Evolutionary conservation across 73 alveolate genomes (phyloP).

Genomic region (Tetrahymena thermophila): DNA sequence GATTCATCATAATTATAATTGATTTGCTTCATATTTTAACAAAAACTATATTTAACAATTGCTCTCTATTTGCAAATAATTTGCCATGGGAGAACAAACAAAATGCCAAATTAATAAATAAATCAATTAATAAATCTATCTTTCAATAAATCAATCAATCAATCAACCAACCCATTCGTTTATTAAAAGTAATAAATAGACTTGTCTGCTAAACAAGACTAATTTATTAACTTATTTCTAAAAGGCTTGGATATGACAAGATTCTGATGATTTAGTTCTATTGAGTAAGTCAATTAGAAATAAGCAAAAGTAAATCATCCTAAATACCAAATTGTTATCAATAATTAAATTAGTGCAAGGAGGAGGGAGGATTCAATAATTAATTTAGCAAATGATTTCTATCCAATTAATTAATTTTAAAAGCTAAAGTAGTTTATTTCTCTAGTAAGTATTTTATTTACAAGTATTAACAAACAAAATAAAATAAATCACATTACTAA

Average conservation of each 20-base stretch:
- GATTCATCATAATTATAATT: not conserved
- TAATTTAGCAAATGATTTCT: not conserved
- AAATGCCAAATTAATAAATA: not conserved
- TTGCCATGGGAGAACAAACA: not conserved
- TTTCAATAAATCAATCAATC: not conserved
- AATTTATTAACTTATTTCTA: too few relatives aligned
- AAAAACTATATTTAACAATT: not conserved
- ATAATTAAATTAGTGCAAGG: not conserved
- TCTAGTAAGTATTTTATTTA: too few relatives aligned
- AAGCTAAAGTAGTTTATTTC: not conserved
- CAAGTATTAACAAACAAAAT: not conserved
- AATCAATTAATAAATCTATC: not conserved
- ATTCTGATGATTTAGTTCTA: not conserved
- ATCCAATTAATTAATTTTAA: not conserved
- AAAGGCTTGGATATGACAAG: not conserved
- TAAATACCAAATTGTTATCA: not conserved
- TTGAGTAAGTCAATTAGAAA: not conserved
- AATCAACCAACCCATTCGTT: not conserved
- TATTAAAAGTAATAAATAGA: too few relatives aligned
- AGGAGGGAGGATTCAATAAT: not conserved
- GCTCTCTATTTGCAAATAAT: not conserved
- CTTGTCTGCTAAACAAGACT: not conserved
- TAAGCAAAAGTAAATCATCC: not conserved
- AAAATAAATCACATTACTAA: not conserved
- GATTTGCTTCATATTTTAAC: not conserved